These are phyloP conservation scores for Acer yangbiense DNA, from an alignment of 345 rosid species.

Conservation along the genomic window DNA sequence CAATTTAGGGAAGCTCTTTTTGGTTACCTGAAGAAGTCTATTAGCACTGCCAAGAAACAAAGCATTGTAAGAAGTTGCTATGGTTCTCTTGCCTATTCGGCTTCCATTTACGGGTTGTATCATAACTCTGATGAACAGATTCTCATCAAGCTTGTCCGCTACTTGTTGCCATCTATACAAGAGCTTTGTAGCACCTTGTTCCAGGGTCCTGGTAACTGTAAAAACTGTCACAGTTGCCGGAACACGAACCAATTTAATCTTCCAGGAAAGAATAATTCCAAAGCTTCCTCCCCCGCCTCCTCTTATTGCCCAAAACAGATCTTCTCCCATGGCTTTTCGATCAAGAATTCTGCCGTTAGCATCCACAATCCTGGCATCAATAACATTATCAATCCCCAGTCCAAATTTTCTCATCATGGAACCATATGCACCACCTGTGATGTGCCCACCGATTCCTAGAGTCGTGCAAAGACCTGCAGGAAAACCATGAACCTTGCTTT, in stretches of 20 bases:
- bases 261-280: slow-evolving; percentile 26
- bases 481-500: slow-evolving; percentile 29
- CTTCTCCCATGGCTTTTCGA: slow-evolving; percentile 25
- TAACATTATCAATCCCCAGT: slow-evolving; percentile 23
- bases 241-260: slow-evolving; percentile 24
- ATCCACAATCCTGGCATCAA: slow-evolving; percentile 24
- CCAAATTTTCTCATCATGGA: slow-evolving; percentile 31
- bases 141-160: slow-evolving; percentile 21
- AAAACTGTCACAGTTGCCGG: slow-evolving; percentile 29
- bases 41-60: slow-evolving; percentile 18
- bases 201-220: slow-evolving; percentile 23
- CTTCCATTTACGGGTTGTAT: not conserved
- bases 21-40: slow-evolving; percentile 28
- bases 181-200: slow-evolving; percentile 27
- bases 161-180: slow-evolving; percentile 30
- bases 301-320: slow-evolving; percentile 31
- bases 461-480: slow-evolving; percentile 37
- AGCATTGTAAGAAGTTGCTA: slow-evolving; percentile 22
- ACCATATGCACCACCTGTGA: slow-evolving; percentile 29
- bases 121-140: slow-evolving; percentile 27
- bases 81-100: slow-evolving; percentile 2
- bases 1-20: no score
- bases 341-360: slow-evolving; percentile 22
- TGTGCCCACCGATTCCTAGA: slow-evolving; percentile 34
- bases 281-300: slow-evolving; percentile 31